A percentile compares a stretch with the other conserved stretches of the same genome.
phyloP scores from a whole-genome alignment of 805 yeast species.

The Jamesozyma jinghongensis region DNA sequence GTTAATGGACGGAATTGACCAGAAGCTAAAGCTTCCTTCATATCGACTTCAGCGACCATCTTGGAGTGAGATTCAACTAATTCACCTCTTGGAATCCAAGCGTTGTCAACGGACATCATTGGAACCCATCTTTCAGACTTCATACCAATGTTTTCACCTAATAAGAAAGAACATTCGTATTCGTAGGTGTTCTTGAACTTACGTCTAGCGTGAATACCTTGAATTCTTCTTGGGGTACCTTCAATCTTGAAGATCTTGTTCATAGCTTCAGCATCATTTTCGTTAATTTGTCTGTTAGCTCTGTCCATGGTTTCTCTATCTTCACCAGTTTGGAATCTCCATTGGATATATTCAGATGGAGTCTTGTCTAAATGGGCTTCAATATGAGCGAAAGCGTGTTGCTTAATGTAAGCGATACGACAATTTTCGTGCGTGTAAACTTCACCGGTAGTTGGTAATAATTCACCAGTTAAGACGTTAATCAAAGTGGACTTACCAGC shows the following conservation, averaged over 20 bases:
- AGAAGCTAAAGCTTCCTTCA: slow-evolving; percentile 99
- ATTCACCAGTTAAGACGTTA: slow-evolving; percentile 98
- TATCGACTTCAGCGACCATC: slow-evolving; percentile 99
- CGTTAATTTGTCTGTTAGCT: slow-evolving; percentile 97
- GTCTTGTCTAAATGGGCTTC: slow-evolving; percentile 98
- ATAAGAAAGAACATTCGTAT: slow-evolving; percentile 94
- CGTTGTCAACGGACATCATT: slow-evolving; percentile 99
- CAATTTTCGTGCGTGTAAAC: slow-evolving; percentile 99
- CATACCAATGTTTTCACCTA: slow-evolving; percentile 99
- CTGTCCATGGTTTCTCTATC: slow-evolving; percentile 99
- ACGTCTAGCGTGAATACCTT: slow-evolving; percentile 91
- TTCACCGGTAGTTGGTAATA: slow-evolving; percentile 96
- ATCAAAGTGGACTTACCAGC: slow-evolving; percentile 99
- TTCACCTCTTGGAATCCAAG: slow-evolving; percentile 99
- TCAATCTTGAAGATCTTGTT: slow-evolving; percentile 99
- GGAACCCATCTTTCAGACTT: slow-evolving; percentile 99
- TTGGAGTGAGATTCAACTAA: slow-evolving; percentile 93
- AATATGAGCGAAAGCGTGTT: slow-evolving; percentile 99
- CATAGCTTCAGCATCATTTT: slow-evolving; percentile 95
- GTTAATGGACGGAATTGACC: slow-evolving; percentile 99
- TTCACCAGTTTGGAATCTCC: slow-evolving; percentile 99
- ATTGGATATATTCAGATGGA: slow-evolving; percentile 99
- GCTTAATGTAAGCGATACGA: slow-evolving; percentile 99
- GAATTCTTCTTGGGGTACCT: slow-evolving; percentile 96
- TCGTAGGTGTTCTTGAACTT: slow-evolving; percentile 99